phyloP scores from a whole-genome alignment of 768 basidiomycete genomes.

The Phaeotremella skinneri region DNA sequence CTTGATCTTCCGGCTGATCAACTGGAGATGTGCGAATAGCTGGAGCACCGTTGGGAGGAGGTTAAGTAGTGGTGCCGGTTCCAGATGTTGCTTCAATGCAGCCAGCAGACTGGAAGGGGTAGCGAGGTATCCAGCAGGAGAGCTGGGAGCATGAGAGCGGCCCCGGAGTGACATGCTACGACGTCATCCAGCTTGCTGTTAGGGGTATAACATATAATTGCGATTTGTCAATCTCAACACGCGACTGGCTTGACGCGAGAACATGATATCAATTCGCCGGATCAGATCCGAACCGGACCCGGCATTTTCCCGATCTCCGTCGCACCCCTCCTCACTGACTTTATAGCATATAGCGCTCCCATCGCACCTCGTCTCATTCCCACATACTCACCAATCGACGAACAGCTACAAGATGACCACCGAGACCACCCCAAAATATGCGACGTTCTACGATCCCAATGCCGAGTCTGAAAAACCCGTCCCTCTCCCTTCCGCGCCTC shows the following conservation, averaged over 20 bases:
- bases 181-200: background rate
- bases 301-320: too few species aligned
- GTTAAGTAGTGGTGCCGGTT: slow-evolving; percentile 12
- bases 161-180: background rate
- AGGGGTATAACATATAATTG: too few species aligned
- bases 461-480: background rate
- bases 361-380: background rate
- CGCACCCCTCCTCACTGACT: too few species aligned
- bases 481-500: background rate
- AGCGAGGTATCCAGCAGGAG: background rate
- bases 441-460: background rate
- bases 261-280: too few species aligned
- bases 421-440: too few species aligned
- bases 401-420: background rate
- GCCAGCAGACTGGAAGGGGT: slow-evolving; percentile 8
- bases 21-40: slow-evolving; percentile 31
- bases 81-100: slow-evolving; percentile 16
- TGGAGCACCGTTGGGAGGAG: slow-evolving; percentile 14
- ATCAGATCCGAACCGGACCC: too few species aligned
- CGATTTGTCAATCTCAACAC: too few species aligned
- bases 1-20: slow-evolving; percentile 10
- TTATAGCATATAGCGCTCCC: too few species aligned
- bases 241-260: too few species aligned
- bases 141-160: background rate
- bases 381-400: background rate